Evolutionary conservation across 192 early-diverging fungal species (phyloP), one percentile per base, ranked within the genome.

Genomic region (Phycomyces blakesleeanus): DNA sequence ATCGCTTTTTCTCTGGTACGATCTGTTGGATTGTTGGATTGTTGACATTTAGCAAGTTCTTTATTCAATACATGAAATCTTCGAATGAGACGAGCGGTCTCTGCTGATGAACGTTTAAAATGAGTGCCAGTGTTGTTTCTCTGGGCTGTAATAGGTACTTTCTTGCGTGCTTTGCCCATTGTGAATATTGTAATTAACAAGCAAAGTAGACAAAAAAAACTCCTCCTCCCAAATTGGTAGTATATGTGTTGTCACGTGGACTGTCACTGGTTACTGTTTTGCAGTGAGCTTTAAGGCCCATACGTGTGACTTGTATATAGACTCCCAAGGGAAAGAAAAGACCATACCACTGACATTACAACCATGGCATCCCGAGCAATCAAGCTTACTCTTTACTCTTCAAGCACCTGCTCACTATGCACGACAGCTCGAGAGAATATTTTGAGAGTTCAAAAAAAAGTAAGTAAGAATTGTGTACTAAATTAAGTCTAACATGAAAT

Each of bases 61-160:
- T 94, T 94, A 53, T 89, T 90, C 26, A 94, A 82, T 24, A 86
- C 83, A 73, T 94, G 92, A 71, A 87, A 94, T 37, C 77, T 79
- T 51, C 87, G 82, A 69, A 94, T 94, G 37, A 88, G 72, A 15
- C 83, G 79, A 52, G 83, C 83, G 0, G 87, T 89, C 29, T 84
- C 87, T 22, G 76, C 60, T 2, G 84, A 81, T 0, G 87, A 85
- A 24, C 81, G 84, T 58, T 85, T 83, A 5, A 83, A 78, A 51
- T 73, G 59, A 10, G 51, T 52, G 0, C 53, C 51, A 4, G 41
- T 37, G 9, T 51, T 26, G 9, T 50, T 54, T 25, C 25, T 16
- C 26, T 25, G 49, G 7, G 22, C 16, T 47, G 65, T 67, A 24
- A 67, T 51, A 5, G 65, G 54, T 12, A 50, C 5, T 27, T 63